Conservation (phyloP, 768 basidiomycete genomes). For the Tricholoma sp. region DNA sequence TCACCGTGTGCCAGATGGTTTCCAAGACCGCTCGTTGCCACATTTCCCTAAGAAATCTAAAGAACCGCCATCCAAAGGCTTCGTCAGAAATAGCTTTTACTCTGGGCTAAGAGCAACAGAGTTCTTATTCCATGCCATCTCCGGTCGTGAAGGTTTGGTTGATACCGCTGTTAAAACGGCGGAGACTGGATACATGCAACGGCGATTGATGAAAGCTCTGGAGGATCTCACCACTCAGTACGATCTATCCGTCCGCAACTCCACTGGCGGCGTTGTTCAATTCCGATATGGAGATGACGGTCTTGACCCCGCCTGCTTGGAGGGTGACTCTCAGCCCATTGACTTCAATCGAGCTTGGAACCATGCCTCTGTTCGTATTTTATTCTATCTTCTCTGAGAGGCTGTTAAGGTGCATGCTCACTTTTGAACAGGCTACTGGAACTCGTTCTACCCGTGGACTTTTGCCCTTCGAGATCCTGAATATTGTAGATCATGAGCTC, state of each 20-base stretch:
- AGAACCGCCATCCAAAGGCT: conserved; percentile 95
- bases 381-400: neutral
- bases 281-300: conserved; percentile 97
- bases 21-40: conserved; percentile 98
- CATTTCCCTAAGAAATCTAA: conserved; percentile 97
- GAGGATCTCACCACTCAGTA: conserved; percentile 97
- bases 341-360: conserved; percentile 85
- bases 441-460: conserved; percentile 57
- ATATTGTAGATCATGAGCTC: conserved; percentile 64
- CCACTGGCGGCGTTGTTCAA: conserved; percentile 91
- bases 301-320: conserved; percentile 92
- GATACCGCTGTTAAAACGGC: conserved; percentile 99
- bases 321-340: conserved; percentile 92
- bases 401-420: conserved; percentile 4
- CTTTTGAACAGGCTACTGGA: conserved; percentile 51
- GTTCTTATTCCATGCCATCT: conserved; percentile 98
- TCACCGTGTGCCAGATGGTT: conserved; percentile 96
- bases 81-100: conserved; percentile 97
- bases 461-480: conserved; percentile 82
- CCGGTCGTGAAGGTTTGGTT: conserved; percentile 96
- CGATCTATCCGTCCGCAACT: conserved; percentile 93
- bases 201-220: conserved; percentile 97
- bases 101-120: conserved; percentile 89
- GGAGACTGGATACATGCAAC: conserved; percentile 99
- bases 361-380: conserved; percentile 63